Conservation (phyloP, 345 rosid species). For the Bruguiera gymnorhiza region DNA sequence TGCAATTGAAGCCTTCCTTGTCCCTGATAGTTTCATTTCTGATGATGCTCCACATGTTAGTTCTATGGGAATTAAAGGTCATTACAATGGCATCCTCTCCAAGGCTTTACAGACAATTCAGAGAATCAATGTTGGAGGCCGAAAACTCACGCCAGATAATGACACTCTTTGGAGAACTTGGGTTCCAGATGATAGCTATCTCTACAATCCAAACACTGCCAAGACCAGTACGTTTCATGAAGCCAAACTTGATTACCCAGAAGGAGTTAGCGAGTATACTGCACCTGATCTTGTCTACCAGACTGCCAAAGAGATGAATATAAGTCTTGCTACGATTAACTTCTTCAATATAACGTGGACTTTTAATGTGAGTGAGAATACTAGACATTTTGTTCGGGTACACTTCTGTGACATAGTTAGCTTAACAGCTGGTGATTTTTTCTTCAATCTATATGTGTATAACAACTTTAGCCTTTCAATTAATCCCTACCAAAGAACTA, state of each 20-base stretch:
- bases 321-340: neutral
- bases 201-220: slow-evolving; percentile 20
- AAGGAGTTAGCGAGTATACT: slow-evolving; percentile 8
- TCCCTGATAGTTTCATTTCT: slow-evolving; percentile 27
- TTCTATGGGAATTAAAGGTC: neutral
- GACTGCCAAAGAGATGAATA: slow-evolving; percentile 36
- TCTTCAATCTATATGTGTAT: slow-evolving; percentile 41
- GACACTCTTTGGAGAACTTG: slow-evolving; percentile 45
- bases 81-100: slow-evolving; percentile 16
- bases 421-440: neutral
- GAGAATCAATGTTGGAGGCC: slow-evolving; percentile 50
- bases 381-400: slow-evolving; percentile 41
- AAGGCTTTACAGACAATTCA: slow-evolving; percentile 31
- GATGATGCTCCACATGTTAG: slow-evolving; percentile 7
- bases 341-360: slow-evolving; percentile 43
- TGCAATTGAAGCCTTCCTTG: slow-evolving; percentile 59
- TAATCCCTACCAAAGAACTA: neutral
- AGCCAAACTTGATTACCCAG: slow-evolving; percentile 5
- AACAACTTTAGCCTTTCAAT: slow-evolving; percentile 19
- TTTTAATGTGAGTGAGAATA: slow-evolving; percentile 36
- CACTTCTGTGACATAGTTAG: slow-evolving; percentile 55
- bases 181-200: slow-evolving; percentile 36
- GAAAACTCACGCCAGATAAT: slow-evolving; percentile 13
- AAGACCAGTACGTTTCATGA: accelerated
- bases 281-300: slow-evolving; percentile 45